A percentile compares a stretch with the other conserved stretches of the same genome.
These are phyloP conservation scores for Macrolepiota dolichaula DNA, from an alignment of 768 basidiomycete genomes.

Conservation along the genomic window DNA sequence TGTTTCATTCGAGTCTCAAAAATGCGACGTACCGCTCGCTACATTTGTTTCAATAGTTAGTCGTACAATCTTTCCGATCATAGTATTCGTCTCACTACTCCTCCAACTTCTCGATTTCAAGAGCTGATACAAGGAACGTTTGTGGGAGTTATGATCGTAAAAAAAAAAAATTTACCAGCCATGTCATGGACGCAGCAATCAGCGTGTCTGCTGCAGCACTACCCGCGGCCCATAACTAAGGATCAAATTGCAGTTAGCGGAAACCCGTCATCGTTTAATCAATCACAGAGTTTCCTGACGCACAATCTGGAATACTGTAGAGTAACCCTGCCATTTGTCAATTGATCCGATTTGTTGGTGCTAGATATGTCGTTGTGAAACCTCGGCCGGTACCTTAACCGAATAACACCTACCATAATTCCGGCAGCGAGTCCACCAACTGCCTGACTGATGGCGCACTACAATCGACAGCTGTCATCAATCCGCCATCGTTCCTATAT, in stretches of 20 bases:
- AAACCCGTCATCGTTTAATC: background rate
- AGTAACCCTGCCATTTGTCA: background rate
- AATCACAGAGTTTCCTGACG: background rate
- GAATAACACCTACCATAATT: background rate
- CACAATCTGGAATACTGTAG: constrained; percentile 2
- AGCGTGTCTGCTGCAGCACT: background rate
- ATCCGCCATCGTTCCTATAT: too few species aligned
- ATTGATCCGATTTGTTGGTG: constrained; percentile 3
- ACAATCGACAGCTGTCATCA: background rate
- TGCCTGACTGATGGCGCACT: background rate
- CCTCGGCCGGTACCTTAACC: background rate
- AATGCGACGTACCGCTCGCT: background rate
- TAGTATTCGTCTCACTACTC: background rate
- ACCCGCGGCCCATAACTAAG: background rate
- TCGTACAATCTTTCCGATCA: background rate
- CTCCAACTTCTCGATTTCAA: background rate
- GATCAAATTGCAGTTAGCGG: background rate
- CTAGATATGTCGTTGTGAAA: background rate
- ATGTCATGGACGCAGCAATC: constrained; percentile 3
- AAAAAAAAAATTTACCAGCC: background rate
- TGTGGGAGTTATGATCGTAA: background rate
- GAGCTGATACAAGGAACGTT: background rate
- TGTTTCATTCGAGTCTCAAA: background rate
- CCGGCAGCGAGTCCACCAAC: constrained; percentile 1
- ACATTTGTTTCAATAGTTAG: constrained; percentile 9